Conservation (phyloP, 2,329 filamentous ascomycete species). For the Ophiostoma fasciatum region DNA sequence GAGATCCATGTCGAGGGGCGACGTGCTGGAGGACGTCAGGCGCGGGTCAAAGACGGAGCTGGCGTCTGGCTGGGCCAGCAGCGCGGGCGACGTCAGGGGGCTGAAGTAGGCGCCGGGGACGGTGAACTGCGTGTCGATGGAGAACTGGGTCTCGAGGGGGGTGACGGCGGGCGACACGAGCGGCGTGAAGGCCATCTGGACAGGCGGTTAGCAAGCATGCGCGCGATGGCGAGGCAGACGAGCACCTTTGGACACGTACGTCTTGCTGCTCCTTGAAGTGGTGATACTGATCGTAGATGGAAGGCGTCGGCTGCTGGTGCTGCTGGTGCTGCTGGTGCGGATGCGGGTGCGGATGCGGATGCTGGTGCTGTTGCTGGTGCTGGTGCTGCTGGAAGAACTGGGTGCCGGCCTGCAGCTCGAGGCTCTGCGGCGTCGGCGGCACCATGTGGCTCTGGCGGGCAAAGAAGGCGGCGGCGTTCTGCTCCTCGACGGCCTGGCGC, state of each 20-base stretch:
- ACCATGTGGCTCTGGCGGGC: conserved; percentile 43
- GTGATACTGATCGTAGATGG: conserved; percentile 54
- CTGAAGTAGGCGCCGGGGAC: conserved; percentile 66
- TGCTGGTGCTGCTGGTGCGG: conserved; percentile 29
- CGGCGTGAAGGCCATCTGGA: conserved; percentile 61
- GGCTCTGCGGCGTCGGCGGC: conserved; percentile 67
- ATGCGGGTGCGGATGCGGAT: conserved; percentile 30
- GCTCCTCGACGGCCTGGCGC: conserved; percentile 41
- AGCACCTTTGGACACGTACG: conserved; percentile 24
- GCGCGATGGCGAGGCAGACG: neutral
- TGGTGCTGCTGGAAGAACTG: conserved; percentile 42
- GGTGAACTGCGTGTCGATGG: conserved; percentile 41
- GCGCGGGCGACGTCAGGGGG: conserved; percentile 64
- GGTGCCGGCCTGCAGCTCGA: conserved; percentile 53
- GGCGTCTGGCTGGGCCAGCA: conserved; percentile 54
- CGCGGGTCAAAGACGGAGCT: conserved; percentile 29
- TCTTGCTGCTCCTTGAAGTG: conserved; percentile 56
- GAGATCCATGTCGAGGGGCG: conserved; percentile 42
- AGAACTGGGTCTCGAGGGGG: conserved; percentile 58
- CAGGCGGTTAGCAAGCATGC: conserved; percentile 13
- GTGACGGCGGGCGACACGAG: conserved; percentile 75
- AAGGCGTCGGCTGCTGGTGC: no score
- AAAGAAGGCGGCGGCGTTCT: conserved; percentile 40
- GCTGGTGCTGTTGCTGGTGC: conserved; percentile 33
- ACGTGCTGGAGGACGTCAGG: conserved; percentile 26